Conservation (phyloP, 768 basidiomycete genomes). For the Leccinum disarticulatum region DNA sequence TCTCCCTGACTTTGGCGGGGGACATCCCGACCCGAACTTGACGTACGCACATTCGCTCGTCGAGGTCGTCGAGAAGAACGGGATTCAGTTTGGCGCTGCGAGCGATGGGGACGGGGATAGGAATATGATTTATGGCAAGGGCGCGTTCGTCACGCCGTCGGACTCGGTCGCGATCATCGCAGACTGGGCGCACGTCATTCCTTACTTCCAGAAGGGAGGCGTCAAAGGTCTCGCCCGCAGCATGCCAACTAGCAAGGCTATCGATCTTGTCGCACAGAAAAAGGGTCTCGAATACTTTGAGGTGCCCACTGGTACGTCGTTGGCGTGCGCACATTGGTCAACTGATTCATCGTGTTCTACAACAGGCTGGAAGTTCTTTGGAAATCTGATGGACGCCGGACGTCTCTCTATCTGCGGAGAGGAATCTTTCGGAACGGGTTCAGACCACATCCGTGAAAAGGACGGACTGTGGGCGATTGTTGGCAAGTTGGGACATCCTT, state of each 20-base stretch:
- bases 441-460: slow-evolving; percentile 99
- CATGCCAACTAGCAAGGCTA: slow-evolving; percentile 97
- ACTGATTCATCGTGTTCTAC: not conserved
- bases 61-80: slow-evolving; percentile 81
- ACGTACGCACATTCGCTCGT: slow-evolving; percentile 96
- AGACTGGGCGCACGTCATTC: slow-evolving; percentile 90
- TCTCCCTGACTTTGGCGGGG: slow-evolving; percentile 94
- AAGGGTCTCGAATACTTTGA: slow-evolving; percentile 93
- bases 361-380: slow-evolving; percentile 99
- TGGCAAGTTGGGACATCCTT: slow-evolving; percentile 49
- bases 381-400: slow-evolving; percentile 99
- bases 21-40: slow-evolving; percentile 97
- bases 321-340: not conserved
- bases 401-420: slow-evolving; percentile 98
- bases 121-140: slow-evolving; percentile 99
- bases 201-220: slow-evolving; percentile 86
- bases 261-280: slow-evolving; percentile 93
- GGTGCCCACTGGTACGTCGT: slow-evolving; percentile 82
- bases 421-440: slow-evolving; percentile 99
- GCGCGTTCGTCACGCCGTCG: slow-evolving; percentile 96
- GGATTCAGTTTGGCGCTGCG: slow-evolving; percentile 92
- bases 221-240: slow-evolving; percentile 94
- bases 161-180: slow-evolving; percentile 99
- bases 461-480: slow-evolving; percentile 98
- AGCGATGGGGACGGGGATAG: slow-evolving; percentile 97